Conservation (phyloP, 257 asterid species). For the Cruciata laevipes region DNA sequence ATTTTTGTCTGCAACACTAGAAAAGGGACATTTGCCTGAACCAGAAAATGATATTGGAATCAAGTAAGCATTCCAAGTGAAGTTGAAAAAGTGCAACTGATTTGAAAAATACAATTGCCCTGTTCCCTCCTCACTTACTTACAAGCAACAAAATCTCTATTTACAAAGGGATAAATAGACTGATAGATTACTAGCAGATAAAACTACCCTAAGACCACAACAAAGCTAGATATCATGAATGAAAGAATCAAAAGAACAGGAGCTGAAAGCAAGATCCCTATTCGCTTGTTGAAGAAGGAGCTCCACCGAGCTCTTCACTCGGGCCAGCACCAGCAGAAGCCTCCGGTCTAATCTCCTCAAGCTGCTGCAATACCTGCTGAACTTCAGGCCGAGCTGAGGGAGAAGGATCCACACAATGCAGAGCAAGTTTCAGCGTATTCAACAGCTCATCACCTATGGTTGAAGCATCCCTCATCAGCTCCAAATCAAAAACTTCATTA, state of each 20-base stretch:
- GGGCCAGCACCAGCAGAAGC: constrained; percentile 37
- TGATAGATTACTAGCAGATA: not conserved
- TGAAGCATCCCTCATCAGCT: constrained; percentile 81
- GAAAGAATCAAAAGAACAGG: constrained; percentile 45
- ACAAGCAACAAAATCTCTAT: constrained; percentile 6
- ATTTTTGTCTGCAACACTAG: not conserved
- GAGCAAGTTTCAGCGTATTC: constrained; percentile 70
- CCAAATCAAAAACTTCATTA: constrained; percentile 85
- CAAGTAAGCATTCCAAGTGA: constrained; percentile 37
- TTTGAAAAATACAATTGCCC: not conserved
- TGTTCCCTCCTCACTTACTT: not conserved
- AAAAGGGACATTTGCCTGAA: not conserved
- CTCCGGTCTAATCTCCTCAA: constrained; percentile 81
- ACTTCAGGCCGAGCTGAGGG: constrained; percentile 81
- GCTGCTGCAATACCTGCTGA: constrained; percentile 63
- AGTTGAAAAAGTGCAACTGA: not conserved
- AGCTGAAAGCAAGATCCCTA: not conserved
- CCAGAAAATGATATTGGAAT: constrained; percentile 30
- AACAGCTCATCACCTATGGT: constrained; percentile 82
- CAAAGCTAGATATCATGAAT: constrained; percentile 28
- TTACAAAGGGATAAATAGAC: constrained; percentile 10
- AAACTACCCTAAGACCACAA: not conserved
- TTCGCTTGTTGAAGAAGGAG: constrained; percentile 30
- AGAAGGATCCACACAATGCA: constrained; percentile 88
- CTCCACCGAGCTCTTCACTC: constrained; percentile 42